Base-by-base conservation (phyloP, 805 yeast species). In the Candida berthetii region DNA sequence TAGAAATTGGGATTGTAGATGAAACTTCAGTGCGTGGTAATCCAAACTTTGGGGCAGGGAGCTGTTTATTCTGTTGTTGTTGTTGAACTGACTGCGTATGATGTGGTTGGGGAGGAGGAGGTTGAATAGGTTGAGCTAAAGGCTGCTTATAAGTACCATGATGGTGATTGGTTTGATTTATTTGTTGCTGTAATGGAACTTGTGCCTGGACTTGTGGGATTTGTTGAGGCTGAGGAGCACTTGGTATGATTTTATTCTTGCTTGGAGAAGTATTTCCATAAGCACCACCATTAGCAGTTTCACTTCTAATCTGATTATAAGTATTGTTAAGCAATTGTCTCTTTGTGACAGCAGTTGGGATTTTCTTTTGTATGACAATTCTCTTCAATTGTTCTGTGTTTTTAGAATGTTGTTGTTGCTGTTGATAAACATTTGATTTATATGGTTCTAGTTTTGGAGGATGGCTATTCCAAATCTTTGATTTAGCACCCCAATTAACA, bases 401-500 rank as follows among this genome's bases (percentile, higher is more conserved):
- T 35, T 52, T 18, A 17, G 22, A 15, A 17, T 36, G 39, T 28
- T 36, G 38, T 22, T 37, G 47, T 15, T 48, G 47, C 20, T 44
- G 48, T 20, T 55, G 57, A 44, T 65, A 62, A 5, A 59, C 34
- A 29, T 61, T 57, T 43, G 61, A 71, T 46, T 79, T 79, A 54
- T 80, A 84, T 1, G 88, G 80, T 41, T 80, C 82, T 35, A 87
- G 55, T 50, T 76, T 78, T 1, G 96, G 96, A 2, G 80, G 81
- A 16, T 69, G 66, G 1, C 68, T 55, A 35, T 72, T 70, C 97
- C 97, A 90, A 11, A 91, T 74, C 39, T 64, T 62, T 35, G 74
- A 72, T 46, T 76, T 75, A 48, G 84, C 78, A 16, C 61, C 53
- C 84, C 96, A 91, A 50, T 86, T 73, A 7, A 83, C 60, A 10